phyloP scores from a whole-genome alignment of 2,329 filamentous ascomycete species.

The Botrytis squamosa region DNA sequence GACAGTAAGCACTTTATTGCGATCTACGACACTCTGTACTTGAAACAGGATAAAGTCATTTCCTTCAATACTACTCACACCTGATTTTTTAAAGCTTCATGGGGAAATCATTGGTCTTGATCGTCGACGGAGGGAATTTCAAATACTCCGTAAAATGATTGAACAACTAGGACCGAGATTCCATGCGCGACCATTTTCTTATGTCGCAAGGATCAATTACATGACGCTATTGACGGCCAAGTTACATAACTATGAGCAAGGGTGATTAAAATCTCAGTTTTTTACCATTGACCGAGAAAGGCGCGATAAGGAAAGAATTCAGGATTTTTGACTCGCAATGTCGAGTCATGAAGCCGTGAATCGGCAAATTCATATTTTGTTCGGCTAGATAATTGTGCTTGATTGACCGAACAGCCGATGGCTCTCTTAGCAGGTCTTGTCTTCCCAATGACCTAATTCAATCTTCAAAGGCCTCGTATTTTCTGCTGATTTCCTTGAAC shows the following conservation, averaged over 20 bases:
- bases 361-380: not conserved
- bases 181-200: not conserved
- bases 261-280: not conserved
- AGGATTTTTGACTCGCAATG: not conserved
- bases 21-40: not conserved
- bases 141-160: not conserved
- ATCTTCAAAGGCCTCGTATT: not conserved
- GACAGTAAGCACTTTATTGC: slow-evolving; percentile 14
- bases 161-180: not conserved
- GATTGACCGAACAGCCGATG: slow-evolving; percentile 10
- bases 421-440: slow-evolving; percentile 6
- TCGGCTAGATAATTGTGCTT: not conserved
- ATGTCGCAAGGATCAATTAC: not conserved
- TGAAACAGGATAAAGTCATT: not conserved
- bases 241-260: slow-evolving; percentile 9
- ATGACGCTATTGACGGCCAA: slow-evolving; percentile 13
- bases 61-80: not conserved
- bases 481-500: not conserved
- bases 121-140: not conserved
- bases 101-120: not conserved
- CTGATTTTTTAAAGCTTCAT: not conserved
- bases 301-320: not conserved
- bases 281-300: slow-evolving; percentile 7
- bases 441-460: not conserved
- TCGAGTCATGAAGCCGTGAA: not conserved